Percentiles rank a stretch among this genome's conserved stretches.
phyloP scores from a whole-genome alignment of 2,329 filamentous ascomycete genomes.

The Neonectria ditissima region DNA sequence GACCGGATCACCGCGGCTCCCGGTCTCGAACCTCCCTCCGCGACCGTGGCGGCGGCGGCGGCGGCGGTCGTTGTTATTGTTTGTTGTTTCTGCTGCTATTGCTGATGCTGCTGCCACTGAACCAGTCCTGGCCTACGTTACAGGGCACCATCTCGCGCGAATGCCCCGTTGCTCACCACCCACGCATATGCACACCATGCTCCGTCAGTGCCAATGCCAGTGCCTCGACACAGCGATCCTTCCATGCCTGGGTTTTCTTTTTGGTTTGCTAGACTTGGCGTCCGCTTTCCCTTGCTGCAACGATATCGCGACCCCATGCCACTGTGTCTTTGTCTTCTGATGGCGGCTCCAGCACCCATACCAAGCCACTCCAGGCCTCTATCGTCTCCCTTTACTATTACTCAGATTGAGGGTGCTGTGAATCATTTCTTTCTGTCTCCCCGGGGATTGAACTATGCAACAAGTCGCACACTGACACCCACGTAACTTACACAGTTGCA shows the following conservation, averaged over 20 bases:
- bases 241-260: neutral
- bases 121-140: neutral
- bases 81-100: neutral
- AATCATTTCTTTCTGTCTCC: neutral
- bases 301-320: constrained; percentile 8
- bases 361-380: constrained; percentile 10
- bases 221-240: neutral
- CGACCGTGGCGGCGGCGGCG: neutral
- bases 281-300: constrained; percentile 7
- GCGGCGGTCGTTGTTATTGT: neutral
- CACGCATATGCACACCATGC: neutral
- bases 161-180: neutral
- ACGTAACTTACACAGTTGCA: neutral
- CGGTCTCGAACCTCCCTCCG: neutral
- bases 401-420: constrained; percentile 1
- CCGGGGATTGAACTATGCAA: constrained; percentile 15
- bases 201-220: neutral
- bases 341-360: neutral
- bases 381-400: constrained; percentile 4
- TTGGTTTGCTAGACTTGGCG: neutral
- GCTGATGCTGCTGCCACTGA: neutral
- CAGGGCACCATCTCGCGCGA: neutral
- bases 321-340: neutral
- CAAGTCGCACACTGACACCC: constrained; percentile 10
- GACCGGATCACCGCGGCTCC: neutral